phyloP scores from a whole-genome alignment of 2,329 filamentous ascomycete genomes.

The Colletotrichum cereale region DNA sequence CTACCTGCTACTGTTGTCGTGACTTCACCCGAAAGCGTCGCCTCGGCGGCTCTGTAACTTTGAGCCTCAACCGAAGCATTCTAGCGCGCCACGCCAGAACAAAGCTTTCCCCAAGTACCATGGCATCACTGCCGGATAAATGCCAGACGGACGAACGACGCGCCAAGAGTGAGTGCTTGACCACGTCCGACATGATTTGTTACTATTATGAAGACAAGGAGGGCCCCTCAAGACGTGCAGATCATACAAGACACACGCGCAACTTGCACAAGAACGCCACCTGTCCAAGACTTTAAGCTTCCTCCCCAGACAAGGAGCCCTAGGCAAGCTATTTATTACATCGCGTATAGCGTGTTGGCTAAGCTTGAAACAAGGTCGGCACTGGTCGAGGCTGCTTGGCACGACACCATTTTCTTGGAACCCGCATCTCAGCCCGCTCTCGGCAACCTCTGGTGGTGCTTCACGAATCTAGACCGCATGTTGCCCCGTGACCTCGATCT shows the following conservation, averaged over 20 bases:
- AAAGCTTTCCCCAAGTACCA: conserved; percentile 23
- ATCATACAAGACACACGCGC: not conserved
- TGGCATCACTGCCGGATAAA: conserved; percentile 25
- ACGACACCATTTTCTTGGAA: conserved; percentile 27
- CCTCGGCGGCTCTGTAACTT: not conserved
- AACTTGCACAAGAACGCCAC: not conserved
- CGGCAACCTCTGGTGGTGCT: conserved; percentile 8
- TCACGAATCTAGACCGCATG: conserved; percentile 21
- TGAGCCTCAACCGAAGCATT: conserved; percentile 19
- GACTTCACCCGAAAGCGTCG: not conserved
- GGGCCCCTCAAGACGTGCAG: not conserved
- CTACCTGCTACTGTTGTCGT: no score
- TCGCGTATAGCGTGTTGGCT: conserved; percentile 1
- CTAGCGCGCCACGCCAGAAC: conserved; percentile 26
- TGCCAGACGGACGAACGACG: not conserved
- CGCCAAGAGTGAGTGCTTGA: conserved; percentile 29
- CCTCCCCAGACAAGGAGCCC: not conserved
- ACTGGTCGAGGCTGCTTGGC: conserved; percentile 30
- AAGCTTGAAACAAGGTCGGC: conserved; percentile 29
- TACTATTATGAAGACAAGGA: not conserved
- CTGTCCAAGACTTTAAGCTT: not conserved
- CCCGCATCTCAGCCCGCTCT: conserved; percentile 21
- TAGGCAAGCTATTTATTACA: not conserved
- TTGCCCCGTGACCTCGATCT: not conserved
- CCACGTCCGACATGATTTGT: conserved; percentile 13